Evolutionary conservation across 768 basidiomycete species (phyloP).

Genomic region (Calocera cornea): DNA sequence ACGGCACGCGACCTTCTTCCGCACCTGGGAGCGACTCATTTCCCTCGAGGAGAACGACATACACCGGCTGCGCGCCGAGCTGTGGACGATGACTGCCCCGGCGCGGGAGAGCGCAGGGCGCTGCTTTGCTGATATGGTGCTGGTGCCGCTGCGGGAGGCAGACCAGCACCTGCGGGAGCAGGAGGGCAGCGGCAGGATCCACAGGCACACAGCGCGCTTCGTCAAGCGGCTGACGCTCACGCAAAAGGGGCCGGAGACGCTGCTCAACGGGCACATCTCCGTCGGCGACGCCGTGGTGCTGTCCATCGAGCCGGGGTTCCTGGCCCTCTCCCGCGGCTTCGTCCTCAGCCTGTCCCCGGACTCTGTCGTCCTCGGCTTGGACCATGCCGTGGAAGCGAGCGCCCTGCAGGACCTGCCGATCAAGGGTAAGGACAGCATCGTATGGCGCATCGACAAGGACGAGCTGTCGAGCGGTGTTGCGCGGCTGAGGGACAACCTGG

Average conservation of each 20-base stretch:
- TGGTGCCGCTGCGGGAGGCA: constrained; percentile 33
- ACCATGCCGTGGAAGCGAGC: constrained; percentile 52
- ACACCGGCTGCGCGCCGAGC: constrained; percentile 69
- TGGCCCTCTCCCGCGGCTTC: constrained; percentile 74
- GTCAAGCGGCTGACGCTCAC: constrained; percentile 14
- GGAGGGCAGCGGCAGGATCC: constrained; percentile 43
- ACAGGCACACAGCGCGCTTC: constrained; percentile 70
- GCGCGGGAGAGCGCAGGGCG: constrained; percentile 72
- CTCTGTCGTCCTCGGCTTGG: constrained; percentile 63
- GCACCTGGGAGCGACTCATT: constrained; percentile 77
- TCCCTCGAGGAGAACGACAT: constrained; percentile 79
- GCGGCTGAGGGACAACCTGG: constrained; percentile 79
- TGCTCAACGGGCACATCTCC: constrained; percentile 68
- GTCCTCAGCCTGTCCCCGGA: constrained; percentile 55
- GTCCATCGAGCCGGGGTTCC: constrained; percentile 68
- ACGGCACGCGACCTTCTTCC: constrained; percentile 63
- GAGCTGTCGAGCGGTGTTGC: constrained; percentile 79
- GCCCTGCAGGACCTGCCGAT: constrained; percentile 31
- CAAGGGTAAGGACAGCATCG: constrained; percentile 20
- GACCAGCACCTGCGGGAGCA: constrained; percentile 18
- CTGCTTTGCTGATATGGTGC: constrained; percentile 69
- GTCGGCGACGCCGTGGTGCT: constrained; percentile 72
- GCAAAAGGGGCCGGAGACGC: constrained; percentile 19
- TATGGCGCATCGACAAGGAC: constrained; percentile 87
- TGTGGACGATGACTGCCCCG: constrained; percentile 79